These are phyloP conservation scores for Nemania diffusa DNA, from an alignment of 2,329 filamentous ascomycete genomes.

Conservation along the genomic window DNA sequence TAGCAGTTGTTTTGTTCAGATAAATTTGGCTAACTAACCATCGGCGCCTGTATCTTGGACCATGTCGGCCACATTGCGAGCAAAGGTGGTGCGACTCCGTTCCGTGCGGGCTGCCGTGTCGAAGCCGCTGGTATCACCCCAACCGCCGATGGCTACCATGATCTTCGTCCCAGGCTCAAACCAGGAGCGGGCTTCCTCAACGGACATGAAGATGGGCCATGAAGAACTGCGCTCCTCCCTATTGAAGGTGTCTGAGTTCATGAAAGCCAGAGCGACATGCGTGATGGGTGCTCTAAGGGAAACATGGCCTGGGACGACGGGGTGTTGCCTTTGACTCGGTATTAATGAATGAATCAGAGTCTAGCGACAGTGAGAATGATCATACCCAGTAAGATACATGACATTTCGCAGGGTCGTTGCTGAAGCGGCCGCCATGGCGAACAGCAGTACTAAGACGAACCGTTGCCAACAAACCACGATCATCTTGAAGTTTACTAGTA, in stretches of 20 bases:
- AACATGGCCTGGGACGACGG: conserved; percentile 44
- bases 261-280: conserved; percentile 66
- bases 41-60: conserved; percentile 67
- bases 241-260: conserved; percentile 61
- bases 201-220: conserved; percentile 62
- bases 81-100: conserved; percentile 61
- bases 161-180: conserved; percentile 66
- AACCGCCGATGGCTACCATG: conserved; percentile 73
- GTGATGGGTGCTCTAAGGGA: conserved; percentile 58
- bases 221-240: conserved; percentile 55
- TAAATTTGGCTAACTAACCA: conserved; percentile 51
- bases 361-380: neutral
- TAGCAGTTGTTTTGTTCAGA: neutral
- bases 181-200: conserved; percentile 61
- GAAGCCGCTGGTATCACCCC: conserved; percentile 71
- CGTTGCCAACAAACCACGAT: conserved; percentile 20
- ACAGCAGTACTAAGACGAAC: conserved; percentile 30
- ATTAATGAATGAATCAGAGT: neutral
- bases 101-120: conserved; percentile 59
- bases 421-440: conserved; percentile 33
- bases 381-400: conserved; percentile 51
- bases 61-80: conserved; percentile 66
- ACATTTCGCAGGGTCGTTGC: conserved; percentile 45
- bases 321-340: conserved; percentile 44
- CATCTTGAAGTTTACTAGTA: conserved; percentile 12